These are phyloP conservation scores for Handroanthus guayacan DNA, from an alignment of 257 asterid species.

Conservation along the genomic window DNA sequence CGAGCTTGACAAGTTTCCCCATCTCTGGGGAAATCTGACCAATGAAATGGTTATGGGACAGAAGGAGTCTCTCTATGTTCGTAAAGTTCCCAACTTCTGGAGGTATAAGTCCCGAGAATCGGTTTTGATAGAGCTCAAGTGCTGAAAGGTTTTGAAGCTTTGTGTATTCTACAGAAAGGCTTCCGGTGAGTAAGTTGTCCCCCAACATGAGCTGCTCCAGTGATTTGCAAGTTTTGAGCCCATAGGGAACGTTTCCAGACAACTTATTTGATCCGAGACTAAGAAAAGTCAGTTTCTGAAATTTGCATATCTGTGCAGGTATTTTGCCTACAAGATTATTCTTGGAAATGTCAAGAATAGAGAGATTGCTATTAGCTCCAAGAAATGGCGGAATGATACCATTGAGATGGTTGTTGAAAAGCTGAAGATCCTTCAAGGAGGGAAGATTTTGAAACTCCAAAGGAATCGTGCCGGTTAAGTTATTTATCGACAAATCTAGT, in stretches of 20 bases:
- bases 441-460: conserved; percentile 62
- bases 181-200: conserved; percentile 79
- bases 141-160: conserved; percentile 79
- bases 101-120: conserved; percentile 76
- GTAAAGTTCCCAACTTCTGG: conserved; percentile 62
- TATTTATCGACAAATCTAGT: conserved; percentile 74
- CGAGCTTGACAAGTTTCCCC: conserved; percentile 79
- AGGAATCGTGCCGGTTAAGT: conserved; percentile 81
- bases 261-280: conserved; percentile 81
- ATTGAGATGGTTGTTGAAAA: conserved; percentile 68
- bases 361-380: conserved; percentile 67
- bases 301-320: conserved; percentile 68
- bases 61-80: conserved; percentile 73
- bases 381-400: conserved; percentile 76
- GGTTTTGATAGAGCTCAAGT: conserved; percentile 73
- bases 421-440: conserved; percentile 68
- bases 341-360: conserved; percentile 72
- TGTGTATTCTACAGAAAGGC: conserved; percentile 67
- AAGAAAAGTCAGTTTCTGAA: conserved; percentile 57
- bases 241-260: conserved; percentile 77
- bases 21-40: conserved; percentile 82
- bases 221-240: conserved; percentile 77
- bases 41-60: conserved; percentile 67
- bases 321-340: conserved; percentile 75
- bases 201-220: conserved; percentile 85